phyloP scores from a whole-genome alignment of 2,329 filamentous ascomycete genomes.

The Colletotrichum eremochloae region DNA sequence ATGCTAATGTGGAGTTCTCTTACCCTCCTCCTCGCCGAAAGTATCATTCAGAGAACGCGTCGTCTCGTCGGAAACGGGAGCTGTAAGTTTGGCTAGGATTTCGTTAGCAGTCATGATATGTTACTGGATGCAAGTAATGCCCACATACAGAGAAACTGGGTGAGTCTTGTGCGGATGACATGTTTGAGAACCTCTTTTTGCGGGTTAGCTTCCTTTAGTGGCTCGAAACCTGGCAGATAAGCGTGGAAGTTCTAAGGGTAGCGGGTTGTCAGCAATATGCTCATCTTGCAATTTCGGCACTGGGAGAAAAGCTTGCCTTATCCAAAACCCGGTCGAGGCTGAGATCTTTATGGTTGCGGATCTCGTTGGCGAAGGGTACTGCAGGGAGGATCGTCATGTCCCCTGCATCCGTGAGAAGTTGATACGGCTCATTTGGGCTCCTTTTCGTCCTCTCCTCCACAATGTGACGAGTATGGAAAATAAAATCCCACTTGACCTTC shows the following conservation, averaged over 20 bases:
- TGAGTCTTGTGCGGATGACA: slow-evolving; percentile 38
- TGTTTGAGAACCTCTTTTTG: slow-evolving; percentile 32
- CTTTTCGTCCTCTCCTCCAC: slow-evolving; percentile 21
- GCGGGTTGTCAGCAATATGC: not conserved
- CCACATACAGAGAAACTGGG: slow-evolving; percentile 34
- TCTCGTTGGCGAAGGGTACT: slow-evolving; percentile 38
- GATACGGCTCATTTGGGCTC: slow-evolving; percentile 23
- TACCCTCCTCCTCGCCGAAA: slow-evolving; percentile 22
- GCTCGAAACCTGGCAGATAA: slow-evolving; percentile 32
- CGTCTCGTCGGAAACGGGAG: slow-evolving; percentile 35
- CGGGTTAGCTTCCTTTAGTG: slow-evolving; percentile 26
- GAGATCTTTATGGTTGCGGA: slow-evolving; percentile 37
- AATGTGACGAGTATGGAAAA: slow-evolving; percentile 7
- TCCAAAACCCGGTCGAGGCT: slow-evolving; percentile 38
- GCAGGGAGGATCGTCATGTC: slow-evolving; percentile 35
- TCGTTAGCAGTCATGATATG: not conserved
- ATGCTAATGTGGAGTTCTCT: fast-evolving
- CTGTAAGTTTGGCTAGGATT: slow-evolving; percentile 27
- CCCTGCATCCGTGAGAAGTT: slow-evolving; percentile 29
- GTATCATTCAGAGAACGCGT: slow-evolving; percentile 24
- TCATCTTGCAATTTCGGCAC: too few species aligned
- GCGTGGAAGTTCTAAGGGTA: slow-evolving; percentile 27
- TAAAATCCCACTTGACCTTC: slow-evolving; percentile 35
- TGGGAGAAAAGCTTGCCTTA: slow-evolving; percentile 1
- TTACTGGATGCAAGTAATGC: too few species aligned